Conservation (phyloP, 371 early-diverging fungal species). For the Saksenaea vasiformis region DNA sequence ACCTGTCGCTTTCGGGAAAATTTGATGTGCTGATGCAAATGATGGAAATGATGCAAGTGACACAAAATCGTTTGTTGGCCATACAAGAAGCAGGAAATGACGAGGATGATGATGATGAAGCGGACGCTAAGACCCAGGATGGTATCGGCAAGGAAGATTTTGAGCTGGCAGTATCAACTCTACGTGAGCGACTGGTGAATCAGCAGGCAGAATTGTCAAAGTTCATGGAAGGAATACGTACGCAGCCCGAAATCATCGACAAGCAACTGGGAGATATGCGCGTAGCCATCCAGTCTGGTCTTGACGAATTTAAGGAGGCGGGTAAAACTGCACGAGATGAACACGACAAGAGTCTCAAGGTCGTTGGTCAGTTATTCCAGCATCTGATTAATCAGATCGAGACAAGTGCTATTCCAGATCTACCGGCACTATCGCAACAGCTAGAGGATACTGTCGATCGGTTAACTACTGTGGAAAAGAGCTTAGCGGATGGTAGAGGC, state of each 20-base stretch:
- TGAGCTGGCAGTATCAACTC: background rate
- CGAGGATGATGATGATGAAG: background rate
- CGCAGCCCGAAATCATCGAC: background rate
- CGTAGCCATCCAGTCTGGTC: background rate
- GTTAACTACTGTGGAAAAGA: conserved; percentile 8
- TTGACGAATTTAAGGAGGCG: conserved; percentile 18
- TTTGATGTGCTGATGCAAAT: conserved; percentile 42
- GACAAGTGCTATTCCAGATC: conserved; percentile 35
- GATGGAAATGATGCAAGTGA: conserved; percentile 39
- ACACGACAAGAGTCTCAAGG: conserved; percentile 37
- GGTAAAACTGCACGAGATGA: conserved; percentile 32
- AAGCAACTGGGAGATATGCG: background rate
- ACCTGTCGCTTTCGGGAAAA: conserved; percentile 30
- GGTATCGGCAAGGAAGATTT: conserved; percentile 15
- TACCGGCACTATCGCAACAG: conserved; percentile 32
- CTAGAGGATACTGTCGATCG: conserved; percentile 38
- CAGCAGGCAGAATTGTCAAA: background rate
- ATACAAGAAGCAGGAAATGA: conserved; percentile 17
- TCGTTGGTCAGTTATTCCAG: conserved; percentile 39
- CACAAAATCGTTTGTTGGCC: conserved; percentile 27
- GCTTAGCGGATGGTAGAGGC: background rate
- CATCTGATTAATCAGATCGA: conserved; percentile 40
- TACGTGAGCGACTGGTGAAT: background rate
- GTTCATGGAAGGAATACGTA: conserved; percentile 2
- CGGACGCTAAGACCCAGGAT: background rate